Evolutionary conservation across 192 early-diverging fungal genomes (phyloP), one percentile per base, ranked within the genome.

Genomic region (Coemansia sp.): DNA sequence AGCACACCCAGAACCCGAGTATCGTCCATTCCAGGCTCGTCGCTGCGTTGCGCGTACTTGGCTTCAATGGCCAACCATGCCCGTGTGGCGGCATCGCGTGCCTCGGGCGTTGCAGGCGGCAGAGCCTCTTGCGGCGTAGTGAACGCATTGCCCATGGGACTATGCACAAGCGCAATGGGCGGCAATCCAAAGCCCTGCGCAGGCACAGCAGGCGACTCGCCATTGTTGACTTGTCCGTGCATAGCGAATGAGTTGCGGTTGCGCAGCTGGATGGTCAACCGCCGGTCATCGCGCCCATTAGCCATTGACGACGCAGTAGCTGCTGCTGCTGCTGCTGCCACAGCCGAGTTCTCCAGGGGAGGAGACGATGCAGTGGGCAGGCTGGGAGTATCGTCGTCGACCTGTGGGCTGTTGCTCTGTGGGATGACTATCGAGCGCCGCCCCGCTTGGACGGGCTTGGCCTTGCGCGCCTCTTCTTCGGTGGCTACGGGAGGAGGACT

Each of bases 251-350:
- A 76, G 36, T 68, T 67, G 55, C 84, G 79, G 70, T 85, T 85
- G 65, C 84, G 78, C 36, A 85, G 76, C 66, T 78, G 75, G 38
- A 85, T 85, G 4, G 84, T 85, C 63, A 85, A 62, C 8, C 83
- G 72, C 66, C 64, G 58, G 66, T 85, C 78, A 60, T 80, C 77
- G 25, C 45, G 71, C 61, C 63, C 45, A 12, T 51, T 66, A 44
- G 63, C 60, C 51, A 36, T 31, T 34, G 45, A 59, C 27, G 70
- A 60, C 32, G 69, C 42, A n/a, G 51, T 45, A 7, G 64, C 45
- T 1, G 66, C 36, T 2, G 66, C 34, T 21, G 29, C 42, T 1
- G 31, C n/a, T 10, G 21, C 45, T 19, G 29, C 45, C 53, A 32
- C 44, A 14, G 67, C 69, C 3, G 32, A 1, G 31, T 32, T 50